A percentile compares a stretch with the other conserved stretches of the same genome.
phyloP scores from a whole-genome alignment of 2,329 filamentous ascomycete genomes.

The Nigrospora oryzae region DNA sequence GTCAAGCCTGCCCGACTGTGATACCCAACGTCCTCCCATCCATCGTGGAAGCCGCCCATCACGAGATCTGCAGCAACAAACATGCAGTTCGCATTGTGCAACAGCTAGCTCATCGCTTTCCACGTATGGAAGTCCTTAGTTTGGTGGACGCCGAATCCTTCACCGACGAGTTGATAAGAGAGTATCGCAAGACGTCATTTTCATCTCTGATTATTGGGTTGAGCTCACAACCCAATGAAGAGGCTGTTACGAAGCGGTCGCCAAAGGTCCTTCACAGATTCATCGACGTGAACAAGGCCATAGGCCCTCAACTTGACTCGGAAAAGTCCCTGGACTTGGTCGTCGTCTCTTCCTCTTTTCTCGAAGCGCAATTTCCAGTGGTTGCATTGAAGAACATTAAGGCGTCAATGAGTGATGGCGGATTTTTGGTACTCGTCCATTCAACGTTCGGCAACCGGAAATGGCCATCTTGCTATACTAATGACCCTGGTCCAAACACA shows the following conservation, averaged over 20 bases:
- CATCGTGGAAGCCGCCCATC: conserved; percentile 20
- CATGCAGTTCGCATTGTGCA: conserved; percentile 23
- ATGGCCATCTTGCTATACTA: conserved; percentile 3
- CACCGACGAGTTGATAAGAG: conserved; percentile 11
- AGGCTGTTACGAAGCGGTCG: too few species aligned
- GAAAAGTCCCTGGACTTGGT: conserved; percentile 19
- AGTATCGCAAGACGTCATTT: conserved; percentile 21
- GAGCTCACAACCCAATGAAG: too few species aligned
- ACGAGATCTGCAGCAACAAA: conserved; percentile 19
- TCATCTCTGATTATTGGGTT: conserved; percentile 6
- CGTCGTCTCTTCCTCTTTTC: conserved; percentile 23
- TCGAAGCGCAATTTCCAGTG: conserved; percentile 14
- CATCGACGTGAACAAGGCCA: not conserved
- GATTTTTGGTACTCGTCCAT: conserved; percentile 23
- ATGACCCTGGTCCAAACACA: too few species aligned
- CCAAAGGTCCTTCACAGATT: too few species aligned
- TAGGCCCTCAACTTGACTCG: conserved; percentile 5
- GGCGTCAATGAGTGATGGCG: conserved; percentile 24
- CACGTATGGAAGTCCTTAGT: conserved; percentile 28
- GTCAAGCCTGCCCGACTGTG: conserved; percentile 12
- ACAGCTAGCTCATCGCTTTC: conserved; percentile 30
- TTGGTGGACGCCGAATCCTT: conserved; percentile 20
- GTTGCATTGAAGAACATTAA: conserved; percentile 17
- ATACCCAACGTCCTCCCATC: conserved; percentile 13
- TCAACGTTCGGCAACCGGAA: conserved; percentile 23